Percentiles rank a stretch among this genome's conserved stretches.
Conservation (phyloP, 768 basidiomycete genomes). For the Boletellus ananiceps region DNA sequence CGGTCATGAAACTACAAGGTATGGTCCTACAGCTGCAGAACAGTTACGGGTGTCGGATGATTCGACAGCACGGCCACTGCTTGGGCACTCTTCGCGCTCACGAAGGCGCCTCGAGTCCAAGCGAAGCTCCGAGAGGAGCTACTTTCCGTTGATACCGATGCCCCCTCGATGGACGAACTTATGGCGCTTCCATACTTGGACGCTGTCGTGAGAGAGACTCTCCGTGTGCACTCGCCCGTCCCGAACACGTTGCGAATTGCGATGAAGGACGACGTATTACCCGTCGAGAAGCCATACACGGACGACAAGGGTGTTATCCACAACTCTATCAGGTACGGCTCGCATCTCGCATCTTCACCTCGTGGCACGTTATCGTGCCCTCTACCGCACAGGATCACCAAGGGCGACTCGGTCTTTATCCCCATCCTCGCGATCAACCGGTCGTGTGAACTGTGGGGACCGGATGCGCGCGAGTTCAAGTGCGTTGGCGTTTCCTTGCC, state of each 20-base stretch:
- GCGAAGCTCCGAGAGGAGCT: conserved; percentile 19
- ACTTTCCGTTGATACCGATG: conserved; percentile 46
- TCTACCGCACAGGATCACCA: background rate
- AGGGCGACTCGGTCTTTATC: background rate
- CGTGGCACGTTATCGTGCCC: background rate
- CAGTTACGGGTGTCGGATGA: background rate
- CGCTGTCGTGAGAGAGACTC: conserved; percentile 53
- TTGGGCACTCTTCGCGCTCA: background rate
- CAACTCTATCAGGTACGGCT: background rate
- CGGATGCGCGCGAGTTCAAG: background rate
- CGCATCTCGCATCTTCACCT: too few species aligned
- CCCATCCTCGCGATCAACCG: background rate
- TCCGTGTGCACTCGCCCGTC: conserved; percentile 50
- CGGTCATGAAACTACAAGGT: background rate
- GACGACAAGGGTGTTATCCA: background rate
- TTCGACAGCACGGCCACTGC: background rate
- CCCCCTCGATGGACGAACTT: conserved; percentile 66
- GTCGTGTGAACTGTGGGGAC: background rate
- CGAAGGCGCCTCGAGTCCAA: background rate
- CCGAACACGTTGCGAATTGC: conserved; percentile 41
- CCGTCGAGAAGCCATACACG: conserved; percentile 15
- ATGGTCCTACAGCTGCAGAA: background rate
- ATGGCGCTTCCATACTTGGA: conserved; percentile 66
- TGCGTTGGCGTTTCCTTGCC: background rate
- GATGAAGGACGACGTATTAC: conserved; percentile 49